Evolutionary conservation across 371 early-diverging fungal genomes (phyloP).

Genomic region (Actinomortierella wolfii): DNA sequence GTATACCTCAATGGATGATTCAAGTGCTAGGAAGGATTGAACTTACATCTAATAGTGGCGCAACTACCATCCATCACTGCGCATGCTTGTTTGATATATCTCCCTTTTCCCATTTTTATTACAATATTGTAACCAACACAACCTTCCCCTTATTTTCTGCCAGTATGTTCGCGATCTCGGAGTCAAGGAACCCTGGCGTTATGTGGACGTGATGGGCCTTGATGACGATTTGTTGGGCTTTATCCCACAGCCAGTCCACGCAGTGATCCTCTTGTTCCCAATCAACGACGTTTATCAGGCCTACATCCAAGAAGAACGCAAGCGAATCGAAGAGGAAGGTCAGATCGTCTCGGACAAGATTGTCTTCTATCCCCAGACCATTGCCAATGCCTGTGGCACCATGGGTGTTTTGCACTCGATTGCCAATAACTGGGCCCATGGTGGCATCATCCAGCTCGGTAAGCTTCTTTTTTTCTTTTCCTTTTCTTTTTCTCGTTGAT

Average conservation of each 20-base stretch:
- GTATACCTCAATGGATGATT: slow-evolving; percentile 36
- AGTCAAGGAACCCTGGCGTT: slow-evolving; percentile 54
- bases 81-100: too few species aligned
- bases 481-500: too few species aligned
- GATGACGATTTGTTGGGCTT: slow-evolving; percentile 81
- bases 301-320: slow-evolving; percentile 58
- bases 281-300: slow-evolving; percentile 63
- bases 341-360: slow-evolving; percentile 63
- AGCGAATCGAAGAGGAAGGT: slow-evolving; percentile 53
- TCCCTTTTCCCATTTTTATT: too few species aligned
- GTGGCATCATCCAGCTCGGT: slow-evolving; percentile 25
- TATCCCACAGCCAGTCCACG: slow-evolving; percentile 80
- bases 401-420: slow-evolving; percentile 81
- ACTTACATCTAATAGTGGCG: too few species aligned
- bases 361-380: slow-evolving; percentile 87
- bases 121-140: too few species aligned
- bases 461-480: neutral
- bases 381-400: slow-evolving; percentile 92
- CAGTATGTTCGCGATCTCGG: slow-evolving; percentile 65
- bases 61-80: too few species aligned
- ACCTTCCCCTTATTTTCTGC: neutral
- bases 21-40: too few species aligned
- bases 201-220: slow-evolving; percentile 74
- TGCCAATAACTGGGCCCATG: slow-evolving; percentile 58
- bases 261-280: slow-evolving; percentile 83